Conservation (phyloP, 139 green algal species). For the Ettlia oleoabundans region DNA sequence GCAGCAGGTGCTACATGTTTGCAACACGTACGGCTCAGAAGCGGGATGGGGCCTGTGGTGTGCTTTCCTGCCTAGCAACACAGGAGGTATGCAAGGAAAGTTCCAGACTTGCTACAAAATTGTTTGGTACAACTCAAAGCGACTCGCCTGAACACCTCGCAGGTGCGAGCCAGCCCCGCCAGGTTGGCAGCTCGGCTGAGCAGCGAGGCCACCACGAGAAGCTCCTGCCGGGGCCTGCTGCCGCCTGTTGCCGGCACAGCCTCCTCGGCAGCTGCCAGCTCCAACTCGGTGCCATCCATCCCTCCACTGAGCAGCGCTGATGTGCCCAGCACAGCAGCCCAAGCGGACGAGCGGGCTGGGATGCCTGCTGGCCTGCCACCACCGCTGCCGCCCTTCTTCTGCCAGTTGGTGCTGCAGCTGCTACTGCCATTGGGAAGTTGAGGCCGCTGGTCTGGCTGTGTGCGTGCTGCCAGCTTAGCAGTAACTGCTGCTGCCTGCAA, state of each 20-base stretch:
- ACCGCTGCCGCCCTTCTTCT: constrained; percentile 26
- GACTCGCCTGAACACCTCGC: constrained; percentile 69
- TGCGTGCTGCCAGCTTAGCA: background rate
- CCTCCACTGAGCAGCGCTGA: background rate
- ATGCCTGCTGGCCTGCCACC: background rate
- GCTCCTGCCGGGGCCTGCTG: constrained; percentile 56
- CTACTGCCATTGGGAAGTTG: background rate
- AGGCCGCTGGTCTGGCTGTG: background rate
- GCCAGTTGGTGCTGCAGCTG: constrained; percentile 5
- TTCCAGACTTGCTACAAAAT: too few relatives aligned
- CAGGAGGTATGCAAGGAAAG: too few relatives aligned
- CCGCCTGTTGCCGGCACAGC: constrained; percentile 26
- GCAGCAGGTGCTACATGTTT: background rate
- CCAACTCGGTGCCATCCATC: background rate
- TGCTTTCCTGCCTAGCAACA: background rate
- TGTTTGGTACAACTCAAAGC: too few relatives aligned
- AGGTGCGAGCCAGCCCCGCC: constrained; percentile 88
- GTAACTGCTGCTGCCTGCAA: background rate
- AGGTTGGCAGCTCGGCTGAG: constrained; percentile 92
- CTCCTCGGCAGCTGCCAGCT: constrained; percentile 36
- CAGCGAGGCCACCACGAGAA: constrained; percentile 92
- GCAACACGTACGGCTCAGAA: too few relatives aligned
- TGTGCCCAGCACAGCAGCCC: constrained; percentile 13
- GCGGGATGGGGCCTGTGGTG: too few relatives aligned
- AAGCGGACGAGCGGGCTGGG: too few relatives aligned